Conservation (phyloP, 202 grass and related monocot genomes). For the Digitaria exilis region DNA sequence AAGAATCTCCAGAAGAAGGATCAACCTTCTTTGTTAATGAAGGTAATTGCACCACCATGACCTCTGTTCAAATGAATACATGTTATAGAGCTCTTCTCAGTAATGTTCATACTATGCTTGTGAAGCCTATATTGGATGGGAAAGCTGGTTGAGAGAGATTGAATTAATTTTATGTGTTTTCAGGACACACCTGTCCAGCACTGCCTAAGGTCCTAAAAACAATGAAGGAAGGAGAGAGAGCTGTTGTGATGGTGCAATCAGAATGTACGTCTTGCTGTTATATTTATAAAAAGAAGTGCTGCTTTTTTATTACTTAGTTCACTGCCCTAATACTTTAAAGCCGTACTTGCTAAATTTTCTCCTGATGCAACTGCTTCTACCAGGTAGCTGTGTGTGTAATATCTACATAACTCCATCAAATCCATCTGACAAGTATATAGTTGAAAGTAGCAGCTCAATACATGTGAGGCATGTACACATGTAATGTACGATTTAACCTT, state of each 20-base stretch:
- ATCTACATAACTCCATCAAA: neutral
- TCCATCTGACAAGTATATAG: neutral
- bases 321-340: neutral
- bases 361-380: neutral
- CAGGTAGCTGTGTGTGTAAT: neutral
- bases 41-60: slow-evolving; percentile 22
- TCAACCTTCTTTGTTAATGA: slow-evolving; percentile 43
- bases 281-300: too few relatives aligned
- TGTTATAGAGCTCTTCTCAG: neutral
- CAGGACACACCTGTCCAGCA: slow-evolving; percentile 38
- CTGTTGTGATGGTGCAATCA: slow-evolving; percentile 42
- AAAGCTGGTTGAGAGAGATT: neutral
- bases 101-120: neutral
- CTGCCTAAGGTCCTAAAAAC: slow-evolving; percentile 39
- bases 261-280: slow-evolving; percentile 19
- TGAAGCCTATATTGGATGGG: neutral
- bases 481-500: too few relatives aligned
- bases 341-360: neutral
- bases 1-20: slow-evolving; percentile 47
- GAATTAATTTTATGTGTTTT: slow-evolving; percentile 16
- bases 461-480: neutral
- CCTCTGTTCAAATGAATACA: neutral
- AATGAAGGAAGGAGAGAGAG: slow-evolving; percentile 49
- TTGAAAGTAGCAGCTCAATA: neutral
- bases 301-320: neutral